phyloP scores from a whole-genome alignment of 345 rosid genomes.

The Eucalyptus cladocalyx region DNA sequence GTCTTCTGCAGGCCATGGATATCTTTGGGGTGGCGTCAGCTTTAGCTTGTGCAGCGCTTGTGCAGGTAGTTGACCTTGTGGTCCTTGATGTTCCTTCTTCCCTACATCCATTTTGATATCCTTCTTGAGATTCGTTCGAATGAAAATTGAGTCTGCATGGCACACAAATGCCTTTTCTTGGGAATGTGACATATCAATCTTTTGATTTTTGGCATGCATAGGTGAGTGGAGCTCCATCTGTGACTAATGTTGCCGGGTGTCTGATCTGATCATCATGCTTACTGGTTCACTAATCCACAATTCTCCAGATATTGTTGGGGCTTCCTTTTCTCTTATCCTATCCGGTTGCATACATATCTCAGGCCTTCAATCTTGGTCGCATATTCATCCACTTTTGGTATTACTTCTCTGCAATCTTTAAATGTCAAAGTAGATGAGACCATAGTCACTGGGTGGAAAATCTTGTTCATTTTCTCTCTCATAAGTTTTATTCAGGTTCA shows the following conservation, averaged over 20 bases:
- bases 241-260: conserved; percentile 4
- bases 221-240: conserved; percentile 52
- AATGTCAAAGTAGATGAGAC: background rate
- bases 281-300: conserved; percentile 18
- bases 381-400: conserved; percentile 97
- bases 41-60: conserved; percentile 75
- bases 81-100: background rate
- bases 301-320: conserved; percentile 83
- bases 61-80: conserved; percentile 49
- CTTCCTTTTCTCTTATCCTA: conserved; percentile 66
- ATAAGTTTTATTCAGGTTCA: background rate
- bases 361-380: conserved; percentile 94
- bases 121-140: background rate
- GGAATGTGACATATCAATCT: background rate
- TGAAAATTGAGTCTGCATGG: background rate
- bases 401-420: background rate
- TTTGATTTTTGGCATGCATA: conserved; percentile 11
- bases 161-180: background rate
- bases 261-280: conserved; percentile 6
- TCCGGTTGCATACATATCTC: conserved; percentile 64
- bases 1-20: conserved; percentile 54
- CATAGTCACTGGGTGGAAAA: background rate
- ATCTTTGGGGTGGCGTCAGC: conserved; percentile 62
- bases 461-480: background rate
- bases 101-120: background rate